phyloP scores from a whole-genome alignment of 2,329 filamentous ascomycete species.

The Fusarium veterinarium region DNA sequence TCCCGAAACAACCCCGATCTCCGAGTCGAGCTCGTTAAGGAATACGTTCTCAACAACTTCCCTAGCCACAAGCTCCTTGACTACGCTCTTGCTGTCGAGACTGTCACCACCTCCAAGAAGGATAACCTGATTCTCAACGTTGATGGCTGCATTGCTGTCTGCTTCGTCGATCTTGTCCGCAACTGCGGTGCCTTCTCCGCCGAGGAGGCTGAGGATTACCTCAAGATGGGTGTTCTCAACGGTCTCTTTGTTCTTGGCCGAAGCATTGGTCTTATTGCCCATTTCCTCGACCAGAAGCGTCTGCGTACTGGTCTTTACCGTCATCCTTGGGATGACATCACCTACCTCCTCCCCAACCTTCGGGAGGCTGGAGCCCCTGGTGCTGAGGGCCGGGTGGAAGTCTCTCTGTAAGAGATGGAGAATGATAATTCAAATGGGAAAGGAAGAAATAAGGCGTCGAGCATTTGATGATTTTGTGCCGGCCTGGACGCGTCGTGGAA shows the following conservation, averaged over 20 bases:
- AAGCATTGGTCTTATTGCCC: slow-evolving; percentile 98
- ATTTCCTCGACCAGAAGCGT: slow-evolving; percentile 99
- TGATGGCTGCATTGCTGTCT: slow-evolving; percentile 96
- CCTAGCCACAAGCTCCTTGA: slow-evolving; percentile 98
- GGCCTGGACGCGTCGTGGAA: slow-evolving; percentile 42
- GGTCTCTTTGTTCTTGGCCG: slow-evolving; percentile 98
- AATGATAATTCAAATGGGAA: slow-evolving; percentile 44
- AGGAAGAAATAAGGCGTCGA: slow-evolving; percentile 46
- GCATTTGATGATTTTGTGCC: slow-evolving; percentile 50
- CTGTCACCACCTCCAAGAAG: slow-evolving; percentile 99
- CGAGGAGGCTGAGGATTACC: slow-evolving; percentile 98
- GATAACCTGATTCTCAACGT: slow-evolving; percentile 99
- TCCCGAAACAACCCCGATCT: slow-evolving; percentile 99
- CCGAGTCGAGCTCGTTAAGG: slow-evolving; percentile 98
- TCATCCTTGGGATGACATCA: slow-evolving; percentile 99
- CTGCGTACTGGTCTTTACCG: slow-evolving; percentile 98
- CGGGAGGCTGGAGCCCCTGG: slow-evolving; percentile 76
- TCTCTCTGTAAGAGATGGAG: slow-evolving; percentile 70
- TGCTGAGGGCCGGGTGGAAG: slow-evolving; percentile 88
- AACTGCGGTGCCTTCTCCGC: slow-evolving; percentile 97
- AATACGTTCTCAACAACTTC: slow-evolving; percentile 98
- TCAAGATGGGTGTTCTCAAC: slow-evolving; percentile 99
- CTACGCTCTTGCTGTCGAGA: slow-evolving; percentile 97
- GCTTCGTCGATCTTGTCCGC: slow-evolving; percentile 97
- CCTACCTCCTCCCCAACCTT: slow-evolving; percentile 88